These are phyloP conservation scores for Backusella morwellensis DNA, from an alignment of 192 early-diverging fungal genomes.

Conservation along the genomic window DNA sequence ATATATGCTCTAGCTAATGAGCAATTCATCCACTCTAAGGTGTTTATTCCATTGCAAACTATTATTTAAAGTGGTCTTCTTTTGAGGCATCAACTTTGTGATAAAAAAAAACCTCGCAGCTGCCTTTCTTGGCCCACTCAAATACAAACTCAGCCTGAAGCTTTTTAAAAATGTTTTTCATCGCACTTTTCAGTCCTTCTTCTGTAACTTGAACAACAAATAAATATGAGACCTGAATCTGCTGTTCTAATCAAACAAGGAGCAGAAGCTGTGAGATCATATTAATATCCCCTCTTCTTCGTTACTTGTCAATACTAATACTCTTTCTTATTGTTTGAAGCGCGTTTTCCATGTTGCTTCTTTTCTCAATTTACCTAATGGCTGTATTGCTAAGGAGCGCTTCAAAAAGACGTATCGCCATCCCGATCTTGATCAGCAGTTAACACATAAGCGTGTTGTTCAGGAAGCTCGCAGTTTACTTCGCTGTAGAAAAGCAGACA, in stretches of 20 bases:
- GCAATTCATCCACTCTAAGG: neutral
- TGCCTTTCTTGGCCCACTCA: neutral
- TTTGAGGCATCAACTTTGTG: neutral
- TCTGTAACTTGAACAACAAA: neutral
- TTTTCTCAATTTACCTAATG: conserved; percentile 53
- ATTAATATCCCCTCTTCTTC: neutral
- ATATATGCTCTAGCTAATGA: neutral
- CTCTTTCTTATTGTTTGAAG: conserved; percentile 35
- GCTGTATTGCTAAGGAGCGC: conserved; percentile 85
- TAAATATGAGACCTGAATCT: neutral
- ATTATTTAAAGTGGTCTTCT: neutral
- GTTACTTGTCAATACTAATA: neutral
- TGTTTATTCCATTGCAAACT: neutral
- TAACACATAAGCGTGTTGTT: conserved; percentile 72
- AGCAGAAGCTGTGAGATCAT: conserved; percentile 19
- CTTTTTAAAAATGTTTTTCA: conserved; percentile 7
- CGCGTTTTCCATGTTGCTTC: conserved; percentile 68
- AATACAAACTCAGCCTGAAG: neutral
- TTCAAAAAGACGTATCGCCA: conserved; percentile 93
- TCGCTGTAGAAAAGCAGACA: conserved; percentile 65
- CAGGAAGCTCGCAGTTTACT: conserved; percentile 86
- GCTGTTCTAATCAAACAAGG: conserved; percentile 16
- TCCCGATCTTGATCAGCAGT: conserved; percentile 82
- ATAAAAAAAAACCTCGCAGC: neutral
- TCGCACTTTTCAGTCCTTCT: neutral